Evolutionary conservation across 2,329 filamentous ascomycete genomes (phyloP), one percentile per base, ranked within the genome.

Genomic region (Arthroderma uncinatum): DNA sequence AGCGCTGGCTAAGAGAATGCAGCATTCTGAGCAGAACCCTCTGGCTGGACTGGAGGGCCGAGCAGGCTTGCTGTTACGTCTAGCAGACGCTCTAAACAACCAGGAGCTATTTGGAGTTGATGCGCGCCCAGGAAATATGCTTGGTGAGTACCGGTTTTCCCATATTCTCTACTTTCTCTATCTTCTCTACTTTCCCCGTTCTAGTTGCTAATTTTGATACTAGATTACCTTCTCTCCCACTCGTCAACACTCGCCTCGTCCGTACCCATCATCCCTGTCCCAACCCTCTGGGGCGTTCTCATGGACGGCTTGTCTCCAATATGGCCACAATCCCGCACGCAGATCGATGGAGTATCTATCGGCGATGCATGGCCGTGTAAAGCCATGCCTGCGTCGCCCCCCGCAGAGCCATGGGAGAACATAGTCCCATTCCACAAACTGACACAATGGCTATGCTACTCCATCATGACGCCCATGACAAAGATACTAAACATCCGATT

Each of bases 361-460:
- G 93, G 93, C 57, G 93, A 98, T 68, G 92, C 93, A 23, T 98
- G 93, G 93, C 87, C 86, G 0, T 95, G 91, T 73, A 83, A 81
- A 9, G 82, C 84, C 33, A 89, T 97, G 82, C 89, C 90, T 0
- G 25, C 78, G 48, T 74, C 75, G 1, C 83, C 86, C 70, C 78
- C 84, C 63, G 80, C 80, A 5, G 77, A 83, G 62, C 79, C 83
- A 0, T 89, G 86, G 86, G 87, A 92, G 68, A 85, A 79, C 63
- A 92, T 94, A 65, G 82, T 92, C 9, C 90, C 90, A 0, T 95
- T 95, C 75, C 91, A 96, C 76, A 95, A 95, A 73, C 80, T 95
- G 36, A 94, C 90, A 0, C 90, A 95, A 71, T 96, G 91, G 91
- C 84, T 96, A 57, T 89, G 87, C 53, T 95, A 95, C 73, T 95